These are phyloP conservation scores for Colletotrichum endophyticum DNA, from an alignment of 2,329 filamentous ascomycete genomes.

Conservation along the genomic window DNA sequence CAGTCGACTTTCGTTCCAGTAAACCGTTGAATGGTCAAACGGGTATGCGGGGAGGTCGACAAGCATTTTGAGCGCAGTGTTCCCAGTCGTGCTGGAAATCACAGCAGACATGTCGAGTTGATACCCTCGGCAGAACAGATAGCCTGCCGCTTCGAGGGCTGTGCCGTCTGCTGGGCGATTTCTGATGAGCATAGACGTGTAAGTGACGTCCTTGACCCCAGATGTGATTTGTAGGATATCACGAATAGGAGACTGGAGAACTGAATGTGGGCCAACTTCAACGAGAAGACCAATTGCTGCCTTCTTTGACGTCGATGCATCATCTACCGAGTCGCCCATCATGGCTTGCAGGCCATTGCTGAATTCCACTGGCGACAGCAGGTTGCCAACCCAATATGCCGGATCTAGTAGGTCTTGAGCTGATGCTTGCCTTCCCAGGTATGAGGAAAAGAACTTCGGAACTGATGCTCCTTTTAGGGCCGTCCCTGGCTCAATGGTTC, in stretches of 20 bases:
- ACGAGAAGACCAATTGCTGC: not conserved
- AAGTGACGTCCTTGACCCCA: not conserved
- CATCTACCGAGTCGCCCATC: not conserved
- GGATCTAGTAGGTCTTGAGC: not conserved
- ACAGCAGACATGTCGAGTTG: not conserved
- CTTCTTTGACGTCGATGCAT: not conserved
- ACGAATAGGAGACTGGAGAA: not conserved
- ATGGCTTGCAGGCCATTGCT: not conserved
- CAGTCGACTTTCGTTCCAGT: conserved; percentile 25
- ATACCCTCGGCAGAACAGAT: not conserved
- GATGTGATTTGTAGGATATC: not conserved
- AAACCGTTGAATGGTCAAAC: conserved; percentile 54
- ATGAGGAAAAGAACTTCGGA: not conserved
- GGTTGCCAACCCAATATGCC: not conserved
- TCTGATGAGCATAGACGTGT: not conserved
- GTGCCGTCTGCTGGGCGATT: not conserved
- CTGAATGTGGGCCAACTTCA: not conserved
- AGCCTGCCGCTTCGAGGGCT: not conserved
- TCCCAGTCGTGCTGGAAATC: not conserved
- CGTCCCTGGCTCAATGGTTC: not conserved
- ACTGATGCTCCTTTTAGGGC: not conserved
- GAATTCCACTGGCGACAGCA: not conserved
- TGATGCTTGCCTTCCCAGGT: not conserved
- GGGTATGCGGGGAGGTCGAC: conserved; percentile 54
- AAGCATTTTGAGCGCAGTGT: conserved; percentile 24